phyloP scores from a whole-genome alignment of 179 eudicot species.

The Pouteria campechiana region DNA sequence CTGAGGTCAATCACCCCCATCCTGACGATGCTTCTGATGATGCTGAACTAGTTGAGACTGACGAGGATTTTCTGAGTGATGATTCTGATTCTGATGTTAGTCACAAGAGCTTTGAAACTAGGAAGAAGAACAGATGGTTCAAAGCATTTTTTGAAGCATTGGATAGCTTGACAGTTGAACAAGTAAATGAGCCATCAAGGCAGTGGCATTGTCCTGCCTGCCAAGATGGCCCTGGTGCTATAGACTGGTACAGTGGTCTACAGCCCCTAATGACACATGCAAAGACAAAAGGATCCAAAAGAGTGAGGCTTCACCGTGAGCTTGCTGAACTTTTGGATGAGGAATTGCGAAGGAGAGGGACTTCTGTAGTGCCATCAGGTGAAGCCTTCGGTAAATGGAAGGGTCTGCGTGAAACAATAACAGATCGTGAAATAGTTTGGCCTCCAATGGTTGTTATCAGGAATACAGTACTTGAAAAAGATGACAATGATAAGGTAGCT shows the following conservation, averaged over 20 bases:
- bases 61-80: slow-evolving; percentile 42
- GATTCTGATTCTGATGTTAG: slow-evolving; percentile 55
- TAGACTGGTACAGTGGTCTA: slow-evolving; percentile 68
- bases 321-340: slow-evolving; percentile 61
- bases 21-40: slow-evolving; percentile 17
- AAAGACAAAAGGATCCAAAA: slow-evolving; percentile 47
- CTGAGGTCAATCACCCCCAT: slow-evolving; percentile 16
- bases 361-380: slow-evolving; percentile 52
- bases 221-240: slow-evolving; percentile 81
- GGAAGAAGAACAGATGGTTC: slow-evolving; percentile 43
- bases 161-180: slow-evolving; percentile 35
- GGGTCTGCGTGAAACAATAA: slow-evolving; percentile 18
- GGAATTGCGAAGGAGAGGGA: slow-evolving; percentile 56
- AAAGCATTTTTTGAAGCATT: slow-evolving; percentile 32
- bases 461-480: slow-evolving; percentile 59
- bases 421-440: slow-evolving; percentile 55
- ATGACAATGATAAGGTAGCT: slow-evolving; percentile 68
- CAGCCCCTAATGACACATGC: slow-evolving; percentile 62
- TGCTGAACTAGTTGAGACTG: slow-evolving; percentile 20
- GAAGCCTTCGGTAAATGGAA: slow-evolving; percentile 53
- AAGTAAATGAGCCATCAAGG: slow-evolving; percentile 54
- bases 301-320: slow-evolving; percentile 59
- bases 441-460: slow-evolving; percentile 83
- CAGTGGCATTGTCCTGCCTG: slow-evolving; percentile 97
- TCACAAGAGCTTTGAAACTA: slow-evolving; percentile 22